Evolutionary conservation across 192 early-diverging fungal species (phyloP), one percentile per base, ranked within the genome.

Genomic region (Spinellus fusiger): DNA sequence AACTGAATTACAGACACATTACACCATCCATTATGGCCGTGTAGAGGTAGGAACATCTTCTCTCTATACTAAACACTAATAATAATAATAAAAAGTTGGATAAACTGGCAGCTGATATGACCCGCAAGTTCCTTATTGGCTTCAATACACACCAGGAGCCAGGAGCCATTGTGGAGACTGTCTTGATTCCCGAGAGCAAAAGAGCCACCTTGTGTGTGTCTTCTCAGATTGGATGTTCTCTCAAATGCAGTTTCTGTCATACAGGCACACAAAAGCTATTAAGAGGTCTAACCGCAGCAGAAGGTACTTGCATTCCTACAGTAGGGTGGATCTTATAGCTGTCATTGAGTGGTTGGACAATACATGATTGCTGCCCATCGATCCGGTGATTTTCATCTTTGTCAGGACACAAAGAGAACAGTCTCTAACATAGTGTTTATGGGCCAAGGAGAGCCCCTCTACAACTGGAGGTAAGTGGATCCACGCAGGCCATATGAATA

Each of bases 371-470:
- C 79, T 1, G 82, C 83, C 5, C 74, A 75, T 56, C 73, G 73
- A 40, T 70, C 72, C 31, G 75, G 71, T 20, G 87, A 87, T 56
- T 86, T 91, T 58, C 88, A 88, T 15, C 61, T 82, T 0, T 28
- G 33, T 15, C 58, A 72, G 5, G 62, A 64, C 28, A 51, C 49
- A 9, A 76, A 77, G 40, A 76, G 84, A 34, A 75, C 53, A 1
- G 72, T 93, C 18, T 82, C 80, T 22, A 96, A 96, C 69, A 84
- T 94, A 54, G 93, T 96, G 0, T 89, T 92, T 59, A 96, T 96
- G 93, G 93, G 93, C 25, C 90, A 93, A 70, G 93, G 91, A 12
- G 93, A 96, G 64, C 93, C 93, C 1, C 67, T 93, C 16, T 87
- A 88, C 68, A 96, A 96, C 68, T 92, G 84, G 73, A 82, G 74